Percentiles rank a stretch among this genome's conserved stretches.
These are phyloP conservation scores for Blastobotrys indianensis DNA, from an alignment of 1,139 yeast genomes.

Conservation along the genomic window DNA sequence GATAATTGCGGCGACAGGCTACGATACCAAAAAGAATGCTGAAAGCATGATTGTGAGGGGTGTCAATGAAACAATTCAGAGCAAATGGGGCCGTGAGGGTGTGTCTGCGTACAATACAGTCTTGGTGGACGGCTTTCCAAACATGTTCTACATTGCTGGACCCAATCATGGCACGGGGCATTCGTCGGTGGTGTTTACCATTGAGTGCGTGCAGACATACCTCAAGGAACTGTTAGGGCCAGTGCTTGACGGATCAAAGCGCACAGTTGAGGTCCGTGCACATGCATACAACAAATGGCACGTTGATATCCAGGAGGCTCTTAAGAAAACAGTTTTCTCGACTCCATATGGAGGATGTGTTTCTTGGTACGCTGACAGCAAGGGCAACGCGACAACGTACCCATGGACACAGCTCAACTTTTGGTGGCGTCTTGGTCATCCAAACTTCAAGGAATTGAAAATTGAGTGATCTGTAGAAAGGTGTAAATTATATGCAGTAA, in stretches of 20 bases:
- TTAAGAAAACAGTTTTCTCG: slow-evolving; percentile 12
- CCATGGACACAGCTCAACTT: slow-evolving; percentile 18
- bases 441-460: slow-evolving; percentile 9
- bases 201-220: slow-evolving; percentile 15
- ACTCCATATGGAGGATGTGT: slow-evolving; percentile 18
- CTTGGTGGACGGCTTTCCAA: slow-evolving; percentile 15
- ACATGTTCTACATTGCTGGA: slow-evolving; percentile 15
- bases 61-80: slow-evolving; percentile 9
- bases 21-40: slow-evolving; percentile 9
- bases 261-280: slow-evolving; percentile 12
- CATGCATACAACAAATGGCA: slow-evolving; percentile 17
- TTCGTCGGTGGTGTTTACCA: slow-evolving; percentile 16
- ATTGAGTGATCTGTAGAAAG: background rate
- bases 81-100: slow-evolving; percentile 16
- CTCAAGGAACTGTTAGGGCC: slow-evolving; percentile 13
- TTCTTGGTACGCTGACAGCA: slow-evolving; percentile 15
- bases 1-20: slow-evolving; percentile 31
- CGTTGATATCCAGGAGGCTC: slow-evolving; percentile 6
- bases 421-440: slow-evolving; percentile 14
- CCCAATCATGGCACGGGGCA: slow-evolving; percentile 19
- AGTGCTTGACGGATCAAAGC: slow-evolving; percentile 10
- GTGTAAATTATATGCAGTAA: no score
- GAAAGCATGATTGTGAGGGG: slow-evolving; percentile 12
- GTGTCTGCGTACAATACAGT: slow-evolving; percentile 16
- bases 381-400: slow-evolving; percentile 15